Conservation (phyloP, 805 yeast genomes). For the Zygosaccharomyces pseudorouxii region DNA sequence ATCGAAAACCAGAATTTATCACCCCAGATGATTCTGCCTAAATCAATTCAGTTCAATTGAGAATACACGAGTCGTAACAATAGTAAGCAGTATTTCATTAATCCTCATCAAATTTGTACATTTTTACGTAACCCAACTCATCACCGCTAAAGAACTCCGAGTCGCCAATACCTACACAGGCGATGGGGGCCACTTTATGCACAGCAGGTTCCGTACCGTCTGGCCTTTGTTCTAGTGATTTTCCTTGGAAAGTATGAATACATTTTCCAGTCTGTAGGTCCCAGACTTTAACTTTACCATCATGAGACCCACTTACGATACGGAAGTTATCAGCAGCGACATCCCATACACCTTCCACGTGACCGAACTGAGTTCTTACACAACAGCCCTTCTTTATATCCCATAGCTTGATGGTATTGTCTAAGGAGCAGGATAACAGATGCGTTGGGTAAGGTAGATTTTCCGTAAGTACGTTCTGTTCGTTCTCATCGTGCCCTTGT, state of each 20-base stretch:
- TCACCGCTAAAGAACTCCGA: conserved; percentile 86
- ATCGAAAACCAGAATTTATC: not conserved
- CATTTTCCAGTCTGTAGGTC: conserved; percentile 92
- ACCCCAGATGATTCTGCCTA: not conserved
- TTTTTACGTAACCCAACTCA: conserved; percentile 80
- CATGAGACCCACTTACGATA: conserved; percentile 92
- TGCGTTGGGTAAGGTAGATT: conserved; percentile 64
- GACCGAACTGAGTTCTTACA: conserved; percentile 92
- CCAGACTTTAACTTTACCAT: conserved; percentile 88
- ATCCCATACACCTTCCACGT: conserved; percentile 97
- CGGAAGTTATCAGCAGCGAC: conserved; percentile 94
- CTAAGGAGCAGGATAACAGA: conserved; percentile 79
- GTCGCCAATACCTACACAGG: conserved; percentile 83
- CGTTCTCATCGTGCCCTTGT: conserved; percentile 14
- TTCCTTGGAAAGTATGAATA: conserved; percentile 83
- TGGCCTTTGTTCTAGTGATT: conserved; percentile 15
- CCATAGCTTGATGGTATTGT: conserved; percentile 92
- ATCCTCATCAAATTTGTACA: conserved; percentile 60
- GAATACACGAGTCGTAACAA: not conserved
- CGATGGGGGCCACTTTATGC: conserved; percentile 32
- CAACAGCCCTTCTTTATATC: conserved; percentile 83
- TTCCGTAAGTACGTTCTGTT: conserved; percentile 23
- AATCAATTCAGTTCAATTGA: not conserved
- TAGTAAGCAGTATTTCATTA: not conserved
- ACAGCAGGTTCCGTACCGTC: conserved; percentile 1